Evolutionary conservation across 1,139 yeast species (phyloP).

Genomic region (Sugiyamaella paludigena): DNA sequence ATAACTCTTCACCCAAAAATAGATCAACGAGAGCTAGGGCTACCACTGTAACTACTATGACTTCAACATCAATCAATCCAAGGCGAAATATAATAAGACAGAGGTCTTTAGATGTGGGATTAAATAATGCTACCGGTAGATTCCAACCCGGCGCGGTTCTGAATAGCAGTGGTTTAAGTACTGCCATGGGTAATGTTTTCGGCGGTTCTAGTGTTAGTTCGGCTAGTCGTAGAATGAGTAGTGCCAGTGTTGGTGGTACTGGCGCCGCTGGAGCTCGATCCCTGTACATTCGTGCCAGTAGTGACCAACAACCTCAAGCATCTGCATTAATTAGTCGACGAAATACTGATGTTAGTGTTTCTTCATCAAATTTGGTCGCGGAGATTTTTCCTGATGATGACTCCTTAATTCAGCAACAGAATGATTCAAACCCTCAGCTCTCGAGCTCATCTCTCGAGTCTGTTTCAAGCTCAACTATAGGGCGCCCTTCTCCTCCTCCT

Average conservation of each 20-base stretch:
- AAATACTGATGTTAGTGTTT: slow-evolving; percentile 12
- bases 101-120: slow-evolving; percentile 23
- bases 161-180: too few relatives aligned
- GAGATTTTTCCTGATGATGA: slow-evolving; percentile 13
- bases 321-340: slow-evolving; percentile 7
- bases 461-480: background rate
- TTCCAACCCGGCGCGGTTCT: slow-evolving; percentile 9
- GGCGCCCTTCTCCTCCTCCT: background rate
- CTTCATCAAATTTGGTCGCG: slow-evolving; percentile 5
- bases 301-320: background rate
- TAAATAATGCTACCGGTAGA: background rate
- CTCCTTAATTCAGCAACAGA: too few relatives aligned
- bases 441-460: background rate
- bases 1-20: slow-evolving; percentile 1
- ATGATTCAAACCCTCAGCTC: background rate
- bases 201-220: slow-evolving; percentile 10
- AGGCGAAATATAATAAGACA: slow-evolving; percentile 19
- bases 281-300: slow-evolving; percentile 1
- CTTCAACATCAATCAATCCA: background rate
- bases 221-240: slow-evolving; percentile 12
- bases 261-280: slow-evolving; percentile 4
- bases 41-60: slow-evolving; percentile 4
- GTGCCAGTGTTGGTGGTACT: background rate
- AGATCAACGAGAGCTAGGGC: slow-evolving; percentile 11
- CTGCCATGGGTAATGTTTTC: slow-evolving; percentile 1